Evolutionary conservation across 1,284 basidiomycete genomes (phyloP).

Genomic region (Austroboletus novae-zelandiae): DNA sequence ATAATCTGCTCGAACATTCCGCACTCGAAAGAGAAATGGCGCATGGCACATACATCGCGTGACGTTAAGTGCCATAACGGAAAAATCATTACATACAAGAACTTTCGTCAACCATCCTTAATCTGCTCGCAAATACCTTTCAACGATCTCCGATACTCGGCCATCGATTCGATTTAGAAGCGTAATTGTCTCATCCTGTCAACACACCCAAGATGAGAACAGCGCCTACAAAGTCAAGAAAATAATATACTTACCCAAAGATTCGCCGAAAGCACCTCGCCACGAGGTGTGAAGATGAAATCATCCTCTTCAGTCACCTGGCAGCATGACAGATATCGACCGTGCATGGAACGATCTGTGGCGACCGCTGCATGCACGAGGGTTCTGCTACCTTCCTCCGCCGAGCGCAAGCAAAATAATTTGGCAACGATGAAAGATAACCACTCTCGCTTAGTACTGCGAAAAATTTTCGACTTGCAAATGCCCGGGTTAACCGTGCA

Average conservation of each 20-base stretch:
- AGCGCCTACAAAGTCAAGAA: background rate
- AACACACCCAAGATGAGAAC: background rate
- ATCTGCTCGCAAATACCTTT: background rate
- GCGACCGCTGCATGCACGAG: slow-evolving; percentile 25
- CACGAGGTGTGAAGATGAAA: slow-evolving; percentile 17
- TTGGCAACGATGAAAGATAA: background rate
- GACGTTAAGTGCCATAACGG: too few species aligned
- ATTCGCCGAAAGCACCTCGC: slow-evolving; percentile 6
- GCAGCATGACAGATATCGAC: slow-evolving; percentile 21
- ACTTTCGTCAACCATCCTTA: too few species aligned
- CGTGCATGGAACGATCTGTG: slow-evolving; percentile 22
- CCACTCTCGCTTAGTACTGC: background rate
- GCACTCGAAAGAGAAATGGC: too few species aligned
- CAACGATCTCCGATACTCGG: background rate
- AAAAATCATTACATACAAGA: too few species aligned
- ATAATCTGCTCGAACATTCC: too few species aligned
- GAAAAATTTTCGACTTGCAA: slow-evolving; percentile 24
- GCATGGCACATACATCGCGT: too few species aligned
- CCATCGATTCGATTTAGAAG: background rate
- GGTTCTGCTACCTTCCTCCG: slow-evolving; percentile 24
- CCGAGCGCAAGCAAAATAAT: slow-evolving; percentile 11
- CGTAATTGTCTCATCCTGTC: background rate
- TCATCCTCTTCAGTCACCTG: slow-evolving; percentile 18
- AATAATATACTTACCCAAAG: slow-evolving; percentile 24
- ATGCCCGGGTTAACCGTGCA: slow-evolving; percentile 33